Evolutionary conservation across 2,329 filamentous ascomycete genomes (phyloP).

Genomic region (Nannizziopsis arthrosporioides): DNA sequence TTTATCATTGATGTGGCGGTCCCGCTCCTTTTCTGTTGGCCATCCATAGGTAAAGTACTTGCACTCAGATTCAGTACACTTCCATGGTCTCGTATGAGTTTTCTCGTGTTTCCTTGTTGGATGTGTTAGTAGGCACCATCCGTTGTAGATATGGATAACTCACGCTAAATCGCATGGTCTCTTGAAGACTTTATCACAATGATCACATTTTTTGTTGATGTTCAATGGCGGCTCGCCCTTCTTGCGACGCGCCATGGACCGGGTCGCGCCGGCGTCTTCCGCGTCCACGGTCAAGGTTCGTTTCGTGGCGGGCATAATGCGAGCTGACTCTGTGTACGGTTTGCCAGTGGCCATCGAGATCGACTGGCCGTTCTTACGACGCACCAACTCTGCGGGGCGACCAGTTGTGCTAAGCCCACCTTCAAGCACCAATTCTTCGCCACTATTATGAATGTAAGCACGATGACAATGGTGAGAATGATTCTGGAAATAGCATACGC

Average conservation of each 20-base stretch:
- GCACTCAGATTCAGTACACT: conserved; percentile 71
- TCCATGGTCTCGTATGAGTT: conserved; percentile 92
- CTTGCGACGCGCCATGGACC: conserved; percentile 91
- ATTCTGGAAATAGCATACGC: conserved; percentile 31
- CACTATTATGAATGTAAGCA: conserved; percentile 31
- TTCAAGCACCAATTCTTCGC: conserved; percentile 65
- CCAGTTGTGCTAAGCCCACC: conserved; percentile 75
- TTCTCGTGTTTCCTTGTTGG: conserved; percentile 73
- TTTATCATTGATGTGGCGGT: conserved; percentile 92
- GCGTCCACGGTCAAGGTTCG: conserved; percentile 45
- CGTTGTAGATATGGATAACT: conserved; percentile 15
- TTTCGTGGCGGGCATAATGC: conserved; percentile 36
- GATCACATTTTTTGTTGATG: conserved; percentile 65
- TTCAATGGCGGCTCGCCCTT: conserved; percentile 83
- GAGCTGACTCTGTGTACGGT: conserved; percentile 41
- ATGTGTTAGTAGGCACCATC: conserved; percentile 11
- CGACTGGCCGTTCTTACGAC: conserved; percentile 59
- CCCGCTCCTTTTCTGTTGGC: conserved; percentile 96
- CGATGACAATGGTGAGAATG: conserved; percentile 25
- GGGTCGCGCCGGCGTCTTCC: conserved; percentile 66
- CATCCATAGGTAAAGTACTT: conserved; percentile 84
- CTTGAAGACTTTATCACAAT: conserved; percentile 89
- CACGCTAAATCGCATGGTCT: conserved; percentile 84
- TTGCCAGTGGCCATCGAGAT: conserved; percentile 65
- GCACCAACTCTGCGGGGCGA: conserved; percentile 70